Conservation (phyloP, 768 basidiomycete species). For the Termitomyces sp. region DNA sequence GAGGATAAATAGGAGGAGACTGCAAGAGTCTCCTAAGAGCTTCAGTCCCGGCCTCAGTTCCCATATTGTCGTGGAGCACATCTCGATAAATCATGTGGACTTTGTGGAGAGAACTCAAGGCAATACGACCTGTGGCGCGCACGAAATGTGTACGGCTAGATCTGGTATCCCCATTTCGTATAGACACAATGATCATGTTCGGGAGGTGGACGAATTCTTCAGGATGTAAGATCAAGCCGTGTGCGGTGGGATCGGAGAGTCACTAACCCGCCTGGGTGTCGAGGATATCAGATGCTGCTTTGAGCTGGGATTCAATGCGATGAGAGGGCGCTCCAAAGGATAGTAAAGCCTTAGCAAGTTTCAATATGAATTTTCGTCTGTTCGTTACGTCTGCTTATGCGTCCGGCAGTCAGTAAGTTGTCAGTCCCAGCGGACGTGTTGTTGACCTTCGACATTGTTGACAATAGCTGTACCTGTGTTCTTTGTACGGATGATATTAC, state of each 20-base stretch:
- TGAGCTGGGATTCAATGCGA: slow-evolving; percentile 84
- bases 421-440: neutral
- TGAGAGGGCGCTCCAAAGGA: slow-evolving; percentile 95
- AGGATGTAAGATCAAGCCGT: neutral
- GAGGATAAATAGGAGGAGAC: slow-evolving; percentile 62
- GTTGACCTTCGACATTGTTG: slow-evolving; percentile 43
- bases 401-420: neutral
- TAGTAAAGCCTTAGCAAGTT: slow-evolving; percentile 82
- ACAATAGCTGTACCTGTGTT: slow-evolving; percentile 30
- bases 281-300: slow-evolving; percentile 72
- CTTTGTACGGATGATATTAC: slow-evolving; percentile 25
- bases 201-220: slow-evolving; percentile 79
- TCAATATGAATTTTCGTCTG: slow-evolving; percentile 72
- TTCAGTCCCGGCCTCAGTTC: slow-evolving; percentile 65
- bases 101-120: slow-evolving; percentile 74
- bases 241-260: neutral
- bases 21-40: slow-evolving; percentile 60
- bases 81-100: slow-evolving; percentile 83
- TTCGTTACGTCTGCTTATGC: slow-evolving; percentile 33
- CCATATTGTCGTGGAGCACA: slow-evolving; percentile 80
- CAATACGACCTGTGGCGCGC: slow-evolving; percentile 73
- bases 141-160: slow-evolving; percentile 82
- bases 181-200: slow-evolving; percentile 73
- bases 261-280: slow-evolving; percentile 60
- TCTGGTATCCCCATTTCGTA: slow-evolving; percentile 67